Percentiles rank a stretch among this genome's conserved stretches.
Conservation (phyloP, 169 alveolate species). For the Perkinsus olseni region DNA sequence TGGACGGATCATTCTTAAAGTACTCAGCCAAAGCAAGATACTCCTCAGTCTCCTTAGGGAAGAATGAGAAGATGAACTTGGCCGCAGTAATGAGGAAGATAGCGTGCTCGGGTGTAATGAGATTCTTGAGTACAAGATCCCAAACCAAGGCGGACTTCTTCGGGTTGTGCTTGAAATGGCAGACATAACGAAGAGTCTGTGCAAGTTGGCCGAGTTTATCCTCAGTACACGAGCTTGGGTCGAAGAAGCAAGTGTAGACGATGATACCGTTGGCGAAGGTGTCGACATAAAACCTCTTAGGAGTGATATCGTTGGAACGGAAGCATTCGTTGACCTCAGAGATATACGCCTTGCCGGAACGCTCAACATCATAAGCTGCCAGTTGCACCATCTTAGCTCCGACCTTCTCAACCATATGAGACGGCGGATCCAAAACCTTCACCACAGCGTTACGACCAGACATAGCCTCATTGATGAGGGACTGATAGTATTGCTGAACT, state of each 20-base stretch:
- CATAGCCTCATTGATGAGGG: not conserved
- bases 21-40: not conserved
- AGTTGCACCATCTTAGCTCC: no score
- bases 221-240: not conserved
- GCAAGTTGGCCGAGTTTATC: not conserved
- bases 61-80: not conserved
- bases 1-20: not conserved
- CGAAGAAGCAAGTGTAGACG: slow-evolving; percentile 15
- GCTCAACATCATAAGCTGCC: no score
- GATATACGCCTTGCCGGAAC: not conserved
- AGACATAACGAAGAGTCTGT: not conserved
- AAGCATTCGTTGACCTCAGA: not conserved
- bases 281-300: slow-evolving; percentile 17
- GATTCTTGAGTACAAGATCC: slow-evolving; percentile 1
- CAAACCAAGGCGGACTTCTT: not conserved
- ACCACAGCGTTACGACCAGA: no score
- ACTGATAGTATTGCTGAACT: not conserved
- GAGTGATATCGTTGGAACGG: slow-evolving; percentile 5
- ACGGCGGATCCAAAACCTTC: no score
- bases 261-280: slow-evolving; percentile 20
- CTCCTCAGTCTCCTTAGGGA: not conserved
- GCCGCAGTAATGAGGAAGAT: not conserved
- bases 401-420: no score
- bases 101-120: not conserved
- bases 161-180: slow-evolving; percentile 10